These are phyloP conservation scores for Thraustochytrium striatum DNA, from an alignment of 352 stramenopile species.

Conservation along the genomic window DNA sequence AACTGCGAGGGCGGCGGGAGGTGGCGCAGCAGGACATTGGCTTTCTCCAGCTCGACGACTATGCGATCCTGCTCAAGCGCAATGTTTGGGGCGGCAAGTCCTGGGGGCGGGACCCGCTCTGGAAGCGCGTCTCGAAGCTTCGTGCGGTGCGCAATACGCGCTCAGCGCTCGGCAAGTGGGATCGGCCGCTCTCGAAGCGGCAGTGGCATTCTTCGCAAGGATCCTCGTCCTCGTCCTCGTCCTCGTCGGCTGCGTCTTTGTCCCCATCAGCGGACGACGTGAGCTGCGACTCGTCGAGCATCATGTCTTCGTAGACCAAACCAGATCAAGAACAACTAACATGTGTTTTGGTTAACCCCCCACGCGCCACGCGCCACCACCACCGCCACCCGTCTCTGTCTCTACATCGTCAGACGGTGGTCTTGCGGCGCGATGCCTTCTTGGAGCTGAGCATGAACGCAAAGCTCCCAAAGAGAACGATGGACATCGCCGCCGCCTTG, in stretches of 20 bases:
- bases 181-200: too few relatives aligned
- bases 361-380: too few relatives aligned
- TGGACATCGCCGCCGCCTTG: constrained; percentile 3
- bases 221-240: neutral
- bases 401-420: too few relatives aligned
- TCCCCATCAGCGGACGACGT: too few relatives aligned
- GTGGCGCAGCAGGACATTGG: constrained; percentile 19
- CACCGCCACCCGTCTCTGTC: too few relatives aligned
- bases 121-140: neutral
- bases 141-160: neutral
- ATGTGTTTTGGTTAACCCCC: too few relatives aligned
- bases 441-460: neutral
- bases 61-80: neutral
- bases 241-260: neutral
- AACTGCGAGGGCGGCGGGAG: neutral
- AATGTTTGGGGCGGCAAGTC: constrained; percentile 41
- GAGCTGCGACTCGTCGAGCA: too few relatives aligned
- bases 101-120: constrained; percentile 25
- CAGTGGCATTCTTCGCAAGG: neutral
- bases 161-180: neutral
- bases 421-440: neutral
- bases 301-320: too few relatives aligned
- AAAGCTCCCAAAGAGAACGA: constrained; percentile 27
- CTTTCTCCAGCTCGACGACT: constrained; percentile 41
- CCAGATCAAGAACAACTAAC: too few relatives aligned